Percentiles rank a stretch among this genome's conserved stretches.
Conservation (phyloP, 2,329 filamentous ascomycete genomes). For the Leptographium procerum region DNA sequence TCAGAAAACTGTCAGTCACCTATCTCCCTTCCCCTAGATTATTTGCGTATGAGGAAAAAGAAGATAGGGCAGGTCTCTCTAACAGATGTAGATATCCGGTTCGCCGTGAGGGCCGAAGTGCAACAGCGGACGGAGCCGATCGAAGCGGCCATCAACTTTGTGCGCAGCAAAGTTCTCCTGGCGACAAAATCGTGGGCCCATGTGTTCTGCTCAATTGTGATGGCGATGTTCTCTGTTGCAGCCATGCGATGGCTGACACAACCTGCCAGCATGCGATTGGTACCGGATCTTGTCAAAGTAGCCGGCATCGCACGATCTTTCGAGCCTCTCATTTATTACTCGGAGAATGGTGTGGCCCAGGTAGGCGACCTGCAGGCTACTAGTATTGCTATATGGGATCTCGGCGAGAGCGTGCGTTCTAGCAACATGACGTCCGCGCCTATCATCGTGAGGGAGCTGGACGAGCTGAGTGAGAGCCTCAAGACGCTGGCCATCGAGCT, state of each 20-base stretch:
- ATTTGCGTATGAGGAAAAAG: neutral
- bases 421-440: constrained; percentile 87
- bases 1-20: constrained; percentile 39
- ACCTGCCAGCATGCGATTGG: constrained; percentile 53
- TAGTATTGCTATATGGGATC: constrained; percentile 86
- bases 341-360: constrained; percentile 76
- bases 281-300: constrained; percentile 82
- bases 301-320: constrained; percentile 83
- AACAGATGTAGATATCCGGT: constrained; percentile 62
- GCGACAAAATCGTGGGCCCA: constrained; percentile 61
- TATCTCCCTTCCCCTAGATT: neutral
- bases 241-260: constrained; percentile 56
- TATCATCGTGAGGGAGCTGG: constrained; percentile 74
- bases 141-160: constrained; percentile 55
- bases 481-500: constrained; percentile 77
- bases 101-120: constrained; percentile 77
- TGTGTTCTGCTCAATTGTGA: constrained; percentile 48
- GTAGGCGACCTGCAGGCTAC: constrained; percentile 84
- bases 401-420: constrained; percentile 77
- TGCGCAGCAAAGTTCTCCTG: constrained; percentile 47
- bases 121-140: constrained; percentile 79
- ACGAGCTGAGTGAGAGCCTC: constrained; percentile 74
- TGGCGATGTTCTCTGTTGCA: constrained; percentile 53
- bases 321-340: constrained; percentile 90
- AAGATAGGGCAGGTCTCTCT: no score